phyloP scores from a whole-genome alignment of 202 grass and related monocot genomes.

The Carex arenaria region DNA sequence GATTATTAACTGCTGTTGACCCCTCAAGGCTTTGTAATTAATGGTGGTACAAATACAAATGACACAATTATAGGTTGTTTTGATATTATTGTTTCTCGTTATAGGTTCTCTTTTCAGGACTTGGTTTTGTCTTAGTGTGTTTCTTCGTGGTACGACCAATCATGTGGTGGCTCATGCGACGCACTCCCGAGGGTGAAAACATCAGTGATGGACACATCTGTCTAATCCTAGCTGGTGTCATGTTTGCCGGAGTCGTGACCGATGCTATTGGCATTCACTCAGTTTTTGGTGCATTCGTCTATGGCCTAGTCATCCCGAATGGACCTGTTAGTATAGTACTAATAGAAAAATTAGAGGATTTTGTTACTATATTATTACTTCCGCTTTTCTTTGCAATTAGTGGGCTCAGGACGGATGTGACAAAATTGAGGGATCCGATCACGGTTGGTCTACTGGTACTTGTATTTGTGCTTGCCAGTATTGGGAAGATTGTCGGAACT shows the following conservation, averaged over 20 bases:
- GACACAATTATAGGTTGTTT: not conserved
- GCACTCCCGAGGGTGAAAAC: constrained; percentile 53
- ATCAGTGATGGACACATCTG: constrained; percentile 51
- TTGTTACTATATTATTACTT: constrained; percentile 50
- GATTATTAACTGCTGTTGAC: not conserved
- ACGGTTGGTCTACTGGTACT: constrained; percentile 41
- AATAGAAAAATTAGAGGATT: constrained; percentile 66
- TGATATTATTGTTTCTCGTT: not conserved
- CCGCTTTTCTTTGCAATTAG: constrained; percentile 78
- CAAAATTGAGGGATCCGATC: constrained; percentile 24
- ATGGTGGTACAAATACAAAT: not conserved
- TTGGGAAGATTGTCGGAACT: constrained; percentile 65
- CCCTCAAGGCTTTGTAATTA: not conserved
- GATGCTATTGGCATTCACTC: constrained; percentile 78
- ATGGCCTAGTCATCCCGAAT: constrained; percentile 64
- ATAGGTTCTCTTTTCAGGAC: constrained; percentile 48
- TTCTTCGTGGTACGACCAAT: constrained; percentile 57
- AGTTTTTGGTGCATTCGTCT: constrained; percentile 70
- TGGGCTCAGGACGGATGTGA: constrained; percentile 44
- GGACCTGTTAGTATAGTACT: constrained; percentile 44
- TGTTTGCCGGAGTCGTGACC: constrained; percentile 52
- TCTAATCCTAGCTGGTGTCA: constrained; percentile 63
- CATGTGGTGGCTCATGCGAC: constrained; percentile 63
- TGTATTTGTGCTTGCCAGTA: constrained; percentile 53
- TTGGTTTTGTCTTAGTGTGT: constrained; percentile 57